These are phyloP conservation scores for Fusarium solani-melongenae DNA, from an alignment of 2,329 filamentous ascomycete genomes.

Conservation along the genomic window DNA sequence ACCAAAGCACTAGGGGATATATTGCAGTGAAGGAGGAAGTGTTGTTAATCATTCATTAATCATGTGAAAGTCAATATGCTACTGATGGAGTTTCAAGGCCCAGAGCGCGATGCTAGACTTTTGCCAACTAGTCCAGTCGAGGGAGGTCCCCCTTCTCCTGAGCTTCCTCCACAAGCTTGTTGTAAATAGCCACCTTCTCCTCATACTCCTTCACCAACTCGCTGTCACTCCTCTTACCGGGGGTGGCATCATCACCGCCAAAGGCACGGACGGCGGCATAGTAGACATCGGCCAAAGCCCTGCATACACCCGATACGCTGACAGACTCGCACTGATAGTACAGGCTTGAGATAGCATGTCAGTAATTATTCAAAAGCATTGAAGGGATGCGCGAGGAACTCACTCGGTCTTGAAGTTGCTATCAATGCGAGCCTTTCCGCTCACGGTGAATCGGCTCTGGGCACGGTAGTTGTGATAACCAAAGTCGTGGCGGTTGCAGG, in stretches of 20 bases:
- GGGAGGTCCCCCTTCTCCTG: slow-evolving; percentile 48
- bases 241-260: slow-evolving; percentile 48
- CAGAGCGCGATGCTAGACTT: background rate
- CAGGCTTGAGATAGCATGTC: slow-evolving; percentile 39
- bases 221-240: slow-evolving; percentile 42
- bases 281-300: slow-evolving; percentile 53
- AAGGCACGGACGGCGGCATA: slow-evolving; percentile 52
- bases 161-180: slow-evolving; percentile 50
- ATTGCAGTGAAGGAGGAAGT: no score
- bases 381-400: slow-evolving; percentile 6
- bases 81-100: background rate
- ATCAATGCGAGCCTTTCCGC: slow-evolving; percentile 58
- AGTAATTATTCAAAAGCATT: background rate
- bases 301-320: slow-evolving; percentile 41
- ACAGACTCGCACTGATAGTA: slow-evolving; percentile 50
- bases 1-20: no score
- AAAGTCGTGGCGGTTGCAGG: slow-evolving; percentile 67
- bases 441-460: slow-evolving; percentile 59
- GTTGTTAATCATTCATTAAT: background rate
- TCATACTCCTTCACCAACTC: slow-evolving; percentile 48
- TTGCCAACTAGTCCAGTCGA: slow-evolving; percentile 10
- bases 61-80: background rate
- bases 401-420: slow-evolving; percentile 60
- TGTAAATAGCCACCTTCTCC: slow-evolving; percentile 49
- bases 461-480: slow-evolving; percentile 64